These are phyloP conservation scores for Croton laevigatus DNA, from an alignment of 441 rosid genomes.

Conservation along the genomic window DNA sequence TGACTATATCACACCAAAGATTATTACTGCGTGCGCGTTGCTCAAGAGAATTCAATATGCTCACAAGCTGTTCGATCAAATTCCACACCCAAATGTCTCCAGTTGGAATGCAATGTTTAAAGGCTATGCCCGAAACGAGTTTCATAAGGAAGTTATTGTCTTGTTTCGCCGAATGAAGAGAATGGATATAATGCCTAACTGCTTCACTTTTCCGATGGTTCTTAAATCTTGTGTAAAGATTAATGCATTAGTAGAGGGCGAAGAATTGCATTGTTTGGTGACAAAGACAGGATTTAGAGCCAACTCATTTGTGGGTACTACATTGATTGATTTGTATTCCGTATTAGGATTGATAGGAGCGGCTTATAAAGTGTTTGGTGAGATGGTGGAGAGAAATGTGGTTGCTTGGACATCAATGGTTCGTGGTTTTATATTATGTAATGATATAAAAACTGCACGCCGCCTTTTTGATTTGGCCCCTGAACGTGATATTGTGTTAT, in stretches of 20 bases:
- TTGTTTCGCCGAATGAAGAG: neutral
- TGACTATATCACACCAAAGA: neutral
- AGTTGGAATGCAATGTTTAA: slow-evolving; percentile 64
- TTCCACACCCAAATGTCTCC: slow-evolving; percentile 38
- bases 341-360: neutral
- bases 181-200: neutral
- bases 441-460: neutral
- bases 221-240: slow-evolving; percentile 2
- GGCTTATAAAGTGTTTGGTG: neutral
- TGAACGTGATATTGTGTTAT: neutral
- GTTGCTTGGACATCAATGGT: neutral
- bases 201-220: neutral
- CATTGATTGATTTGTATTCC: neutral
- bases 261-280: neutral
- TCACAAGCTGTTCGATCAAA: slow-evolving; percentile 57
- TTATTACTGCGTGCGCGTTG: slow-evolving; percentile 17
- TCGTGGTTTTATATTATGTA: neutral
- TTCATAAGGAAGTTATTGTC: neutral
- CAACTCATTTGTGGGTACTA: neutral
- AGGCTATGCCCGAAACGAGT: slow-evolving; percentile 33
- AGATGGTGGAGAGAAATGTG: neutral
- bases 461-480: neutral
- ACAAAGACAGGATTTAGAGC: neutral
- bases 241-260: neutral
- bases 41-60: slow-evolving; percentile 30